Evolutionary conservation across 371 early-diverging fungal genomes (phyloP), one percentile per base, ranked within the genome.

Genomic region (Chytridium lagenaria): DNA sequence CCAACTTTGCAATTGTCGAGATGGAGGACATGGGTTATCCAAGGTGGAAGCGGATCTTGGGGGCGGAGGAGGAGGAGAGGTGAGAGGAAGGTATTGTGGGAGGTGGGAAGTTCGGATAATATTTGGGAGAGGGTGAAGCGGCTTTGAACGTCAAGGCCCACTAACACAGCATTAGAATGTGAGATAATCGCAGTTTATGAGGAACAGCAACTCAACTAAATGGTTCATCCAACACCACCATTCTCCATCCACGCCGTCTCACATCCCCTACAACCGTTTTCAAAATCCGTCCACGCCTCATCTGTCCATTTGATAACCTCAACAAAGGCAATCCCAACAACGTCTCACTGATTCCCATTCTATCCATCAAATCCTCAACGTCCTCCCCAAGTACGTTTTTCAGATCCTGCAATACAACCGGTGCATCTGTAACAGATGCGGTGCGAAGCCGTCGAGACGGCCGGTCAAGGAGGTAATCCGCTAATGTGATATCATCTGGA

Each of bases 301-400:
- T 82, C 68, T 89, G 90, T 5, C 89, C 89, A 70, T 88, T 89
- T 0, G 86, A 86, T 16, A 89, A 68, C 51, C 88, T 87, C 44
- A 88, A 77, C 77, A 89, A 84, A 0, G 85, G 83, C 1, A 87
- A 57, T 0, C 69, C 71, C 36, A 87, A 33, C 40, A 87, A 78
- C 71, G 83, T 83, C 0, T 83, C 83, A 0, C 75, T 39, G 86
- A 72, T 57, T 77, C 71, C 39, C 76, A 70, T 0, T 83, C 78
- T 5, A 82, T 76, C 15, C 75, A 36, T 30, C 55, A 33, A 15
- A 5, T 1, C 1, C 22, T 16, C 1, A n/a, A n/a, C n/a, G n/a
- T n/a, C n/a, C n/a, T n/a, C n/a, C n/a, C n/a, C n/a, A 67, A 38
- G 28, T 1, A 63, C 50, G 1, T 37, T 10, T 0, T 55, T 1